phyloP scores from a whole-genome alignment of 768 basidiomycete species.

The Rhodotorula babjevae region DNA sequence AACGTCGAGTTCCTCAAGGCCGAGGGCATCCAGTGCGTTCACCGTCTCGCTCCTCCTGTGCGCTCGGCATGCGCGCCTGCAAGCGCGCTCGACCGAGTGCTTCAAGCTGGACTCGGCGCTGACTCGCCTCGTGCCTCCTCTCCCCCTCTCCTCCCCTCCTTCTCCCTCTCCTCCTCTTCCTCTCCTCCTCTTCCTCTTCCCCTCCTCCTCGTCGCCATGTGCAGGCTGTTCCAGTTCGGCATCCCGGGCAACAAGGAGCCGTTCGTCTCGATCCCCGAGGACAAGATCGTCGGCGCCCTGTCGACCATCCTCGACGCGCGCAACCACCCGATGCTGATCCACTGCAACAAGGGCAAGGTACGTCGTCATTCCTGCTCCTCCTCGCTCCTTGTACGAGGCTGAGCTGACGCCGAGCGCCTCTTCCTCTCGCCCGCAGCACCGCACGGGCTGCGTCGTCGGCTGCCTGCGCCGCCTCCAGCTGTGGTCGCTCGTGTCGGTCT shows the following conservation, averaged over 20 bases:
- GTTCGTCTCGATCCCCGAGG: conserved; percentile 45
- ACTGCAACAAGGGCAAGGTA: conserved; percentile 53
- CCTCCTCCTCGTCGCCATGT: too few relatives aligned
- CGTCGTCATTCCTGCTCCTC: conserved; percentile 15
- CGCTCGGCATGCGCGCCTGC: too few relatives aligned
- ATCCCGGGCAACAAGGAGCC: conserved; percentile 50
- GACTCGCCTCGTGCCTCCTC: too few relatives aligned
- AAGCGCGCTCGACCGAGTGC: too few relatives aligned
- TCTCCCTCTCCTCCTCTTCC: too few relatives aligned
- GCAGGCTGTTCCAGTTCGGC: conserved; percentile 47
- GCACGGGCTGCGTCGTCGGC: conserved; percentile 50
- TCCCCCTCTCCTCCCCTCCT: too few relatives aligned
- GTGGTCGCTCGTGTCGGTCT: conserved; percentile 44
- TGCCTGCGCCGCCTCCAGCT: conserved; percentile 48
- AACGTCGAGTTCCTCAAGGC: conserved; percentile 47
- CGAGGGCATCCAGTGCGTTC: conserved; percentile 46
- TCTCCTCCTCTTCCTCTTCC: too few relatives aligned
- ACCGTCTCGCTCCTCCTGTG: not conserved
- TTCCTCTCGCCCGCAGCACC: conserved; percentile 46
- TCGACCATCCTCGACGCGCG: conserved; percentile 47
- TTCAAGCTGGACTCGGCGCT: too few relatives aligned
- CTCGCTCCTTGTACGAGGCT: too few relatives aligned
- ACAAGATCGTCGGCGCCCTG: conserved; percentile 48
- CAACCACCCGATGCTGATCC: conserved; percentile 49
- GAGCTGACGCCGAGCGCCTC: too few relatives aligned